Percentiles rank a stretch among this genome's conserved stretches.
Conservation (phyloP, 371 early-diverging fungal genomes). For the Synchytrium microbalum region DNA sequence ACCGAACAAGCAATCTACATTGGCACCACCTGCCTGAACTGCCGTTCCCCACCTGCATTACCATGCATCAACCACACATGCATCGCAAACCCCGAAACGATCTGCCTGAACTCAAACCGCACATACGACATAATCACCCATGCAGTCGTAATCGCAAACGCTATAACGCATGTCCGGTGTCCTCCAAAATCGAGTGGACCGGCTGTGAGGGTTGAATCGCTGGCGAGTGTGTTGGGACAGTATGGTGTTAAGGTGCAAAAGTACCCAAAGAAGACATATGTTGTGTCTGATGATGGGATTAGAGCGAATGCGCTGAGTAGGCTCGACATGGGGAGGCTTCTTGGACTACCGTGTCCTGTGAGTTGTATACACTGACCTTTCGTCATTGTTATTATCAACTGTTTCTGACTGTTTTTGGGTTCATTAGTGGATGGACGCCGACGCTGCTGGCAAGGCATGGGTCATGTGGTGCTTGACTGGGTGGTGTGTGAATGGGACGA, state of each 20-base stretch:
- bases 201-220: background rate
- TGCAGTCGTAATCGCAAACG: background rate
- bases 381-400: too few species aligned
- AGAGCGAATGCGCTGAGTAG: background rate
- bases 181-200: background rate
- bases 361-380: too few species aligned
- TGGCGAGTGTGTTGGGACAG: background rate
- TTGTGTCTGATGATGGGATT: too few species aligned
- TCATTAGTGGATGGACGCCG: too few species aligned
- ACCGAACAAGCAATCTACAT: too few species aligned
- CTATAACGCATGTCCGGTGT: background rate
- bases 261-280: too few species aligned
- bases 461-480: background rate
- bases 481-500: background rate
- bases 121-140: background rate
- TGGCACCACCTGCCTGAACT: background rate
- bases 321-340: background rate
- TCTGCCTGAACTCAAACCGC: background rate
- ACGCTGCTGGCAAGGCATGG: too few species aligned
- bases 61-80: background rate
- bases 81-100: background rate
- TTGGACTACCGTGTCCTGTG: background rate
- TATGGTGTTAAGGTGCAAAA: too few species aligned
- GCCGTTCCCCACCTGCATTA: background rate
- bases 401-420: too few species aligned